Evolutionary conservation across 2,329 filamentous ascomycete genomes (phyloP), one percentile per base, ranked within the genome.

Genomic region (Arthrinium puccinioides): DNA sequence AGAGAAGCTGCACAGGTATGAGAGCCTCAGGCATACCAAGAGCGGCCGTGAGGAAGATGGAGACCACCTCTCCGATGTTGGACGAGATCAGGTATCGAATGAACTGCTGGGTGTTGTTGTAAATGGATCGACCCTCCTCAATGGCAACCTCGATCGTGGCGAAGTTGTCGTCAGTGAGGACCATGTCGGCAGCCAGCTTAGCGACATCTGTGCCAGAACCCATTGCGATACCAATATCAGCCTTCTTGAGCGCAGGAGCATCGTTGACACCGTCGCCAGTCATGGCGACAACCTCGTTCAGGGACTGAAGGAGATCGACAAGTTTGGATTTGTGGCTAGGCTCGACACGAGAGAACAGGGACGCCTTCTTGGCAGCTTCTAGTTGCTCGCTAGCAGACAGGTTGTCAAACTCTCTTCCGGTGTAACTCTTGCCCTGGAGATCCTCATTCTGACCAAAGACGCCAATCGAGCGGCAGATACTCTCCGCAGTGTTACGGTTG

Each of bases 21-120:
- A 98, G 72, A 49, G 92, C 92, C 66, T 98, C 94, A 15, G 92
- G 92, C 87, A 98, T 95, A 48, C 94, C 94, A 42, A 94, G 72
- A 11, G 92, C 92, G 19, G 92, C 92, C 10, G 92, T 98, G 52
- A 98, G 66, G 75, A 98, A 98, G 63, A 98, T 98, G 9, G 92
- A 97, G 24, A 98, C 92, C 24, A 98, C 92, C 62, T 98, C 92
- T 53, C 92, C 94, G 49, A 98, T 98, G 69, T 98, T 98, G 46
- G 90, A 97, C 8, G 90, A 97, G 61, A 98, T 98, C 44, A 98
- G 76, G 62, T 98, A 98, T 34, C 94, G 87, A 65, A 98, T 98
- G 65, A 98, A 98, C 61, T 98, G 92, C 60, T 98, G 92, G 6
- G 92, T 98, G 73, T 98, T 98, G 81, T 92, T 97, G 76, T 96